Conservation (phyloP, 352 stramenopile species). For the Aphanomyces stellatus region DNA sequence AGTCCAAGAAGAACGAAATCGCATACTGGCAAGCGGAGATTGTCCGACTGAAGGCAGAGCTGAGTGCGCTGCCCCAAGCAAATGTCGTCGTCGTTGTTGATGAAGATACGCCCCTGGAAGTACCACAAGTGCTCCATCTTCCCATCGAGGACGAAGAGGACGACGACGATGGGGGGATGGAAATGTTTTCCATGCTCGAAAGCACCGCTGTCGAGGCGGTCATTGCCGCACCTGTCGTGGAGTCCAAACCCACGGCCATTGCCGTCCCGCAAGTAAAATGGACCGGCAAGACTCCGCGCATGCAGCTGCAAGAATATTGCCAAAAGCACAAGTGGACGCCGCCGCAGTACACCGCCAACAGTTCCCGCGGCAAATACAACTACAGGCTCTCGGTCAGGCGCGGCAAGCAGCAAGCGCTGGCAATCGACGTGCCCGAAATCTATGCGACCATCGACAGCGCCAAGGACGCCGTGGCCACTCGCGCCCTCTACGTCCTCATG, state of each 20-base stretch:
- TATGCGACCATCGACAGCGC: slow-evolving; percentile 49
- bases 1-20: slow-evolving; percentile 47
- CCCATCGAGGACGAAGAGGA: not conserved
- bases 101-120: not conserved
- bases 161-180: slow-evolving; percentile 14
- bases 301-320: slow-evolving; percentile 84
- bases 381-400: slow-evolving; percentile 18
- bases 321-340: slow-evolving; percentile 74
- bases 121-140: too few species aligned
- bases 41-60: slow-evolving; percentile 17
- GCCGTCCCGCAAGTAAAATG: slow-evolving; percentile 4
- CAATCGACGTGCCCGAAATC: not conserved
- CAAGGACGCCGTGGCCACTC: slow-evolving; percentile 69
- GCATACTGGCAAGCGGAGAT: slow-evolving; percentile 25
- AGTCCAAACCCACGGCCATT: not conserved
- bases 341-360: slow-evolving; percentile 58
- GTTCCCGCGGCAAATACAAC: slow-evolving; percentile 12
- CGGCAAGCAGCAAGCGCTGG: not conserved
- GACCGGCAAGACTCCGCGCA: slow-evolving; percentile 64
- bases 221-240: slow-evolving; percentile 13
- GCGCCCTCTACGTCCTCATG: slow-evolving; percentile 82
- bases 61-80: not conserved
- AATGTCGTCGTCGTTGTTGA: not conserved
- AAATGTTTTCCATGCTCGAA: slow-evolving; percentile 36
- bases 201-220: slow-evolving; percentile 30